Percentiles rank a stretch among this genome's conserved stretches.
Conservation (phyloP, 2,329 filamentous ascomycete genomes). For the Lasiodiplodia gonubiensis region DNA sequence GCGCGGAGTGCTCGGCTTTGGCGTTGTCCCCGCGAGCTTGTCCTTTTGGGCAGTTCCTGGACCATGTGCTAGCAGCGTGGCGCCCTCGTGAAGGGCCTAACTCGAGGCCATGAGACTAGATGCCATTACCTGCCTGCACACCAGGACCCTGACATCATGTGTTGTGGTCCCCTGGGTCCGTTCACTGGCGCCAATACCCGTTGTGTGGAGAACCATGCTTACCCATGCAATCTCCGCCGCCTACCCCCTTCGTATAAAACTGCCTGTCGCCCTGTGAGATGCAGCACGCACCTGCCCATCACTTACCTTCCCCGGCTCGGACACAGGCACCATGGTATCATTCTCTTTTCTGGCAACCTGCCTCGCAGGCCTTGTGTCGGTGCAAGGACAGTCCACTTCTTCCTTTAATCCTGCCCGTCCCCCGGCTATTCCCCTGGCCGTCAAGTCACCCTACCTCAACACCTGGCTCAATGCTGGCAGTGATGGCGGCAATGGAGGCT, state of each 20-base stretch:
- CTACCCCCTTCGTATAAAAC: slow-evolving; percentile 22
- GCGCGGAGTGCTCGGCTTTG: slow-evolving; percentile 8
- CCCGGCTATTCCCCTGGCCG: slow-evolving; percentile 73
- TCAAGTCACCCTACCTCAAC: slow-evolving; percentile 76
- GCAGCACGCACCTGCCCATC: slow-evolving; percentile 9
- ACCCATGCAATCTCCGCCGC: slow-evolving; percentile 22
- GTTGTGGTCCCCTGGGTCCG: slow-evolving; percentile 27
- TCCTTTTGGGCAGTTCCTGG: slow-evolving; percentile 5
- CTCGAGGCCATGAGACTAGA: slow-evolving; percentile 28
- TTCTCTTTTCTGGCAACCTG: slow-evolving; percentile 19
- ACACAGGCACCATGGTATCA: slow-evolving; percentile 26
- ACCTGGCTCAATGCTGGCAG: slow-evolving; percentile 66
- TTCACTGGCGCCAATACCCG: slow-evolving; percentile 22
- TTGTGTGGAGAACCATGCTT: slow-evolving; percentile 24
- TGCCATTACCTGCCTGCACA: slow-evolving; percentile 16
- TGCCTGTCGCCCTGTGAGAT: slow-evolving; percentile 9
- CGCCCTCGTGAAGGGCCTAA: slow-evolving; percentile 21
- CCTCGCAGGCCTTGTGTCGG: slow-evolving; percentile 16
- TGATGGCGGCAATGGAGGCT: slow-evolving; percentile 67
- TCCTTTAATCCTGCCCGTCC: slow-evolving; percentile 63
- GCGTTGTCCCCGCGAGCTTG: slow-evolving; percentile 15
- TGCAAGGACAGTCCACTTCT: slow-evolving; percentile 64
- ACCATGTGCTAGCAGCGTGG: slow-evolving; percentile 27
- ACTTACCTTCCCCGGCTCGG: slow-evolving; percentile 24
- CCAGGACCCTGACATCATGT: slow-evolving; percentile 29